Base-by-base conservation (phyloP, 371 early-diverging fungal genomes). In the Mortierella polycephala region DNA sequence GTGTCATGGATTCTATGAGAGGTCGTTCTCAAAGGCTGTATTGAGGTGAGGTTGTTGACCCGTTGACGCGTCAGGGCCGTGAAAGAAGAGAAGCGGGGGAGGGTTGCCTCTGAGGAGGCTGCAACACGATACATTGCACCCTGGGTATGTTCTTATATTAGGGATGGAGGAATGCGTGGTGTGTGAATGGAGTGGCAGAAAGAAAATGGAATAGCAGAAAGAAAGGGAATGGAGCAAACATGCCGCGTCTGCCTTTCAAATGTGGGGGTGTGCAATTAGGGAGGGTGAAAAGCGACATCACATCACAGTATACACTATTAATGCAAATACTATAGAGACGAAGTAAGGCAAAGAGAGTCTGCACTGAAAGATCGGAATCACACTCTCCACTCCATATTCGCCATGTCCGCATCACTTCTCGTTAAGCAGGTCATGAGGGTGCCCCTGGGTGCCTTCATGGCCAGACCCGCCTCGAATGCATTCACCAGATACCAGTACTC, bases 111-210 rank as follows among this genome's bases (percentile, higher is more conserved):
- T 6, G 75, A 64, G 37, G 76, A 71, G 64, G 76, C 76, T 55
- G 76, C 71, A 39, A 71, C 71, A 57, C 76, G 76, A 45, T 76
- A 76, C 76, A 76, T 76, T 53, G 65, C 52, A n/a, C 42, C 53
- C 42, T 42, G 40, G 37, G 5, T 11, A n/a, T 8, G 8, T 20
- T 4, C 30, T 30, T 30, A 4, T 30, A 30, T 30, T 30, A 30
- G 30, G 30, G 4, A 30, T 10, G 18, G 50, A 23, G 23, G 5
- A 16, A 55, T 18, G 39, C 30, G 50, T 45, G 44, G 50, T 16
- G 49, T 54, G 13, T 10, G 20, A 45, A 23, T 50, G 53, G 42
- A 21, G 57, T 30, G 62, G 10, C n/a, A 7, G 45, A 41, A 18
- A 4, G 50, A 53, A 39, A 23, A 42, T 10, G 46, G 46, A 52